These are phyloP conservation scores for Phytopythium litorale DNA, from an alignment of 352 stramenopile species.

Conservation along the genomic window DNA sequence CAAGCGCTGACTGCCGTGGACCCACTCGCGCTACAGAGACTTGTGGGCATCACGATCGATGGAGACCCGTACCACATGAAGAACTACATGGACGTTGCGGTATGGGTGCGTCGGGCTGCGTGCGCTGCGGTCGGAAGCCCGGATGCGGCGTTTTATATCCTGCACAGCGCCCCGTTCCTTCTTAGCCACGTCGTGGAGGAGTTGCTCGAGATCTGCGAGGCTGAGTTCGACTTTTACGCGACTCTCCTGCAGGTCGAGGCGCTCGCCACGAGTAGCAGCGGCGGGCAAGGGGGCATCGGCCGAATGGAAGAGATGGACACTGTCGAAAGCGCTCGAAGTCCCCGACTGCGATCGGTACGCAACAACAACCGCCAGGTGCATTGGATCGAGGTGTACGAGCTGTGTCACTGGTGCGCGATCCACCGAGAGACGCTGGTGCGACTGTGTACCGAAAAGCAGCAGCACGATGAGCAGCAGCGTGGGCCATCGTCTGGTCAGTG, in stretches of 20 bases:
- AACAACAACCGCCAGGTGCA: slow-evolving; percentile 6
- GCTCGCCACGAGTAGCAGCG: slow-evolving; percentile 9
- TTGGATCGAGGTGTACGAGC: slow-evolving; percentile 35
- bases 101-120: slow-evolving; percentile 21
- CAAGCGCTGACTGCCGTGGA: slow-evolving; percentile 29
- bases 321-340: neutral
- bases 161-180: slow-evolving; percentile 36
- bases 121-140: slow-evolving; percentile 3
- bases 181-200: slow-evolving; percentile 42
- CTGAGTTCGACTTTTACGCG: slow-evolving; percentile 33
- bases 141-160: slow-evolving; percentile 31
- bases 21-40: slow-evolving; percentile 29
- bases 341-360: slow-evolving; percentile 4
- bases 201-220: slow-evolving; percentile 34
- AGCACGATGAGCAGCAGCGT: neutral
- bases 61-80: slow-evolving; percentile 47
- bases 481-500: slow-evolving; percentile 14
- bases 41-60: slow-evolving; percentile 44
- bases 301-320: slow-evolving; percentile 5
- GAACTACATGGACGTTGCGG: slow-evolving; percentile 24
- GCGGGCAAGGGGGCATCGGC: neutral
- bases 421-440: slow-evolving; percentile 36
- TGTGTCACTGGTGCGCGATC: slow-evolving; percentile 41
- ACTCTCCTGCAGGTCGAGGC: slow-evolving; percentile 31
- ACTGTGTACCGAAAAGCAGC: slow-evolving; percentile 1